Evolutionary conservation across 331 rosid species (phyloP).

Genomic region (Rosa hybrid): DNA sequence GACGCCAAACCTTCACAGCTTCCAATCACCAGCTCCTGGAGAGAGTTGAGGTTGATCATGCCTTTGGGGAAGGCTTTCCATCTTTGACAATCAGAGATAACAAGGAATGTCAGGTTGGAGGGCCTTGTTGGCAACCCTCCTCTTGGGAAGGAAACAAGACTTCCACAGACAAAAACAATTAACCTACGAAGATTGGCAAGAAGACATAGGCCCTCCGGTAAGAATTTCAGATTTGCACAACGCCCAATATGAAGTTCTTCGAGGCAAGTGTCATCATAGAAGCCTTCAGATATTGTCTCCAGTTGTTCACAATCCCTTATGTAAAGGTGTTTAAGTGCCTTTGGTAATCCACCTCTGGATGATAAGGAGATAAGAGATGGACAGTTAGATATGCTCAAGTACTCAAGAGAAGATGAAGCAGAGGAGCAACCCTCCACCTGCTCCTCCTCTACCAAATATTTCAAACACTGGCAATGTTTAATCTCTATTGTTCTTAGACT

Average conservation of each 20-base stretch:
- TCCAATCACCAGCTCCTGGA: background rate
- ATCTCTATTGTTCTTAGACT: background rate
- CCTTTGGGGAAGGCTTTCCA: background rate
- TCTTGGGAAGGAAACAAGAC: background rate
- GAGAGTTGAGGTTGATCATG: background rate
- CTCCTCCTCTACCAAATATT: background rate
- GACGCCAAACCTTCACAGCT: background rate
- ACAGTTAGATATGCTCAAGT: background rate
- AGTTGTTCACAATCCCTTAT: background rate
- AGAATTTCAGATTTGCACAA: background rate
- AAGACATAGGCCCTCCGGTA: background rate
- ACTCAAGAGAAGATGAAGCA: background rate
- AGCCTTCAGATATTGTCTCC: background rate
- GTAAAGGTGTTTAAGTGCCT: background rate
- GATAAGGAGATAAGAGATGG: background rate
- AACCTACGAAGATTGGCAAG: background rate
- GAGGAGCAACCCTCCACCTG: background rate
- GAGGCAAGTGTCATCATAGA: background rate
- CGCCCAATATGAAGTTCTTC: background rate
- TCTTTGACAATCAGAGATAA: background rate
- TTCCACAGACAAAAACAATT: background rate
- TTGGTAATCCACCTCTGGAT: background rate
- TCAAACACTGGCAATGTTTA: background rate
- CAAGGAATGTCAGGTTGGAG: background rate
- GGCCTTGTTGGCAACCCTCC: background rate